Conservation (phyloP, 2,329 filamentous ascomycete species). For the Calonectria naviculata region DNA sequence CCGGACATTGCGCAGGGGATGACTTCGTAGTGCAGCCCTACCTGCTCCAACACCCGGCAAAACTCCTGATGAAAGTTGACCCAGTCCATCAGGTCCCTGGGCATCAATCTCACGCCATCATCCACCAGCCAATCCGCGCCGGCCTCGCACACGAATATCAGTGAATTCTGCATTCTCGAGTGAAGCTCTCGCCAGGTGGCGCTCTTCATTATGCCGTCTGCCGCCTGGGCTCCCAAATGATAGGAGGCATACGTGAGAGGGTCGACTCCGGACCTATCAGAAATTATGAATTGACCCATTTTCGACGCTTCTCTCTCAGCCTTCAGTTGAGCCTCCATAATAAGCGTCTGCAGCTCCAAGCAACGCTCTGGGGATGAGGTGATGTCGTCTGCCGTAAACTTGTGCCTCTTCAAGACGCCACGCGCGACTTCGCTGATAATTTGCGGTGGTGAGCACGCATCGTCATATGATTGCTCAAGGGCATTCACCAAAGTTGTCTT, state of each 20-base stretch:
- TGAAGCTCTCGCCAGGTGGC: slow-evolving; percentile 44
- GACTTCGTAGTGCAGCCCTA: slow-evolving; percentile 16
- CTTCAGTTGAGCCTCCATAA: slow-evolving; percentile 48
- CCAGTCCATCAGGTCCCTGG: slow-evolving; percentile 14
- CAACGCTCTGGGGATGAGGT: slow-evolving; percentile 39
- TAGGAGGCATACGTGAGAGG: slow-evolving; percentile 52
- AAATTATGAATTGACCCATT: slow-evolving; percentile 48
- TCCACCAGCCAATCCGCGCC: slow-evolving; percentile 25
- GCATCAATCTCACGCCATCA: slow-evolving; percentile 32
- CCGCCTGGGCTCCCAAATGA: slow-evolving; percentile 43
- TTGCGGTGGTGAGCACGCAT: slow-evolving; percentile 7
- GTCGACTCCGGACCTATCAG: slow-evolving; percentile 56
- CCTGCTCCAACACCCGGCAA: slow-evolving; percentile 9
- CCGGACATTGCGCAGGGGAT: slow-evolving; percentile 13
- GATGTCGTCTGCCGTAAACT: slow-evolving; percentile 49
- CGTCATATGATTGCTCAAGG: slow-evolving; percentile 39
- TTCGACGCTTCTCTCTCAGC: slow-evolving; percentile 40
- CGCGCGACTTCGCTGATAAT: slow-evolving; percentile 51
- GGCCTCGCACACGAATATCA: slow-evolving; percentile 52
- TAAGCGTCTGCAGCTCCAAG: slow-evolving; percentile 49
- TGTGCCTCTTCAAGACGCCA: slow-evolving; percentile 44
- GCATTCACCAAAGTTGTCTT: slow-evolving; percentile 56
- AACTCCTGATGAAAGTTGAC: slow-evolving; percentile 18
- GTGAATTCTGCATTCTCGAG: slow-evolving; percentile 44
- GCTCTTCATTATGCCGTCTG: slow-evolving; percentile 25